Evolutionary conservation across 2,329 filamentous ascomycete genomes (phyloP).

Genomic region (Colletotrichum tanaceti): DNA sequence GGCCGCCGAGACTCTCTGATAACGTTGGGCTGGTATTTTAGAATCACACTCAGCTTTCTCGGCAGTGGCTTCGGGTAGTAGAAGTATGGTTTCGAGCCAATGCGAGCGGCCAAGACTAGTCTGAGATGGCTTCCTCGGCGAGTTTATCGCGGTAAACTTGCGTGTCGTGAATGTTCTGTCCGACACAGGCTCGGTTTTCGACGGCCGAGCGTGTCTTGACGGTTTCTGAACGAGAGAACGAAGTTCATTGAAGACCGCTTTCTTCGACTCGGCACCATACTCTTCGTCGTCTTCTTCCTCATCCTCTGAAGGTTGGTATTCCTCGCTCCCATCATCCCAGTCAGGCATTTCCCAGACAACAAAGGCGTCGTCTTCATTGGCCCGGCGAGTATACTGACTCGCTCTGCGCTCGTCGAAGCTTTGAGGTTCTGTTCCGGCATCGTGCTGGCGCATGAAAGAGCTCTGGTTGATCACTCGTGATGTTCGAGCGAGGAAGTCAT

Average conservation of each 20-base stretch:
- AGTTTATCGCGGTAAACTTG: accelerated
- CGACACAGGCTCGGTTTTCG: not conserved
- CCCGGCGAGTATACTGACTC: too few species aligned
- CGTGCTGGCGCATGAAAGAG: not conserved
- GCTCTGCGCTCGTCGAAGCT: too few species aligned
- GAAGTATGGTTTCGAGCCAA: accelerated
- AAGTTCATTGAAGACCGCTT: too few species aligned
- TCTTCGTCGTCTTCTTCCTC: not conserved
- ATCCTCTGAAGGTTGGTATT: not conserved
- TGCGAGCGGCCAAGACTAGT: accelerated
- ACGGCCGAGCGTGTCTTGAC: not conserved
- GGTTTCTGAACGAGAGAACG: too few species aligned
- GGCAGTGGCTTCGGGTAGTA: accelerated
- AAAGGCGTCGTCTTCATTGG: too few species aligned
- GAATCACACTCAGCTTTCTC: too few species aligned
- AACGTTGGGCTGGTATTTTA: too few species aligned
- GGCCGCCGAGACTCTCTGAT: not conserved
- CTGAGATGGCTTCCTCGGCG: too few species aligned
- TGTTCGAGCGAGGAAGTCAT: too few species aligned
- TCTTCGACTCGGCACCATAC: too few species aligned
- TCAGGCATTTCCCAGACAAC: too few species aligned
- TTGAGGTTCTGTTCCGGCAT: not conserved
- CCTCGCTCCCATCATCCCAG: too few species aligned
- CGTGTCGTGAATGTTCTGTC: not conserved
- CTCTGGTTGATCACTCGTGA: not conserved